Evolutionary conservation across 225 moss, liverwort and hornwort species (phyloP).

Genomic region (Pseudisothecium myosuroides): DNA sequence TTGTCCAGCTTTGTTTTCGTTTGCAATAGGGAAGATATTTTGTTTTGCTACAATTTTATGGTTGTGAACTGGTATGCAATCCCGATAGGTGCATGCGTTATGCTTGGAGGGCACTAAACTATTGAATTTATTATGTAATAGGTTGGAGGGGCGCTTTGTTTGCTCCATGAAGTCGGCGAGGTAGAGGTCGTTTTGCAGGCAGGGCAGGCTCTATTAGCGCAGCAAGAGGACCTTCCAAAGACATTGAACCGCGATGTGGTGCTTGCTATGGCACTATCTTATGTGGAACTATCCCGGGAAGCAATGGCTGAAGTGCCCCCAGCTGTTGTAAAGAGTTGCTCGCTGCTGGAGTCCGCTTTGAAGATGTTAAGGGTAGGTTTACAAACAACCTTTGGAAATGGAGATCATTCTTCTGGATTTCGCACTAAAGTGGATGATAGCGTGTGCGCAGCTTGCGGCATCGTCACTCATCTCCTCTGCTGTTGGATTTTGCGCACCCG

Average conservation of each 20-base stretch:
- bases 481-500: background rate
- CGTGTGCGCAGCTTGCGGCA: background rate
- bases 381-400: background rate
- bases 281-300: slow-evolving; percentile 88
- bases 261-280: slow-evolving; percentile 81
- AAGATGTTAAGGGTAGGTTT: slow-evolving; percentile 69
- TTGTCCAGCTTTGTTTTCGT: background rate
- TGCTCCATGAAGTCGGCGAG: slow-evolving; percentile 88
- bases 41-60: background rate
- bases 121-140: slow-evolving; percentile 1
- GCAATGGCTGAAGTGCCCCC: slow-evolving; percentile 89
- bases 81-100: background rate
- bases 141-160: slow-evolving; percentile 88
- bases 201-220: slow-evolving; percentile 71
- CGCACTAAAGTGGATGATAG: background rate
- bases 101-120: background rate
- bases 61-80: background rate
- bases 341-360: slow-evolving; percentile 73
- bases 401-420: background rate
- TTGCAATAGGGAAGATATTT: background rate
- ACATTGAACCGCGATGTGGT: slow-evolving; percentile 74
- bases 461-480: background rate
- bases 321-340: slow-evolving; percentile 79
- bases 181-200: slow-evolving; percentile 91
- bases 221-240: slow-evolving; percentile 68